Base-by-base conservation (phyloP, 495 filamentous ascomycete genomes). In the Parmelia sp. region DNA sequence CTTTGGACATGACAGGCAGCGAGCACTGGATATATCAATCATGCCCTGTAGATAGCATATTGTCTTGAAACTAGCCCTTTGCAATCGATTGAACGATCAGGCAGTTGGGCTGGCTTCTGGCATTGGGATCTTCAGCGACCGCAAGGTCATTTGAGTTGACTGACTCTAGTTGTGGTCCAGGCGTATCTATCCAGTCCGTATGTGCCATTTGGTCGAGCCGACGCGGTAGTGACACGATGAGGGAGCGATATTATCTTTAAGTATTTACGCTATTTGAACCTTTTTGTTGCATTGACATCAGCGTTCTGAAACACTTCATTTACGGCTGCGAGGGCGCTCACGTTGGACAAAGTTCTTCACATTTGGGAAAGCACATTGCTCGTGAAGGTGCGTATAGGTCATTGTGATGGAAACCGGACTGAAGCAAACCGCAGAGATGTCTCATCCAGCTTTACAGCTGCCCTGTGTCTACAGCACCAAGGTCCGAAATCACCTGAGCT, bases 371-470 rank as follows among this genome's bases (percentile, higher is more conserved):
- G 42, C 70, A 68, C 70, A 72, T 21, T 17, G 57, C 6, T 65
- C 33, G 33, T 67, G 69, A 15, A 72, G 51, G n/a, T 31, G 35
- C 9, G 69, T 66, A 39, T 72, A 66, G 3, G 70, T 65, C 1
- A 56, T 49, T 17, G 57, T 61, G 19, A 72, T 57, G 44, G 57
- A 65, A 62, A 63, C 71, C n/a, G 36, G 33, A 10, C 37, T 35
- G 31, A 37, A 12, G 44, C n/a, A 57, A 21, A 25, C 35, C 37
- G 57, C 58, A 44, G 23, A 55, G 53, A 5, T 40, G 37, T 23
- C 37, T 29, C 8, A 58, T 59, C 21, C 56, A 29, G 42, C 49
- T 25, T 35, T 29, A 19, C 49, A 40, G 39, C 39, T 14, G 17
- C 2, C 17, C 39, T 15, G 11, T 37, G 36, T 37, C 36, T 37